These are phyloP conservation scores for Hypoxylon sp. DNA, from an alignment of 2,329 filamentous ascomycete genomes.

Conservation along the genomic window DNA sequence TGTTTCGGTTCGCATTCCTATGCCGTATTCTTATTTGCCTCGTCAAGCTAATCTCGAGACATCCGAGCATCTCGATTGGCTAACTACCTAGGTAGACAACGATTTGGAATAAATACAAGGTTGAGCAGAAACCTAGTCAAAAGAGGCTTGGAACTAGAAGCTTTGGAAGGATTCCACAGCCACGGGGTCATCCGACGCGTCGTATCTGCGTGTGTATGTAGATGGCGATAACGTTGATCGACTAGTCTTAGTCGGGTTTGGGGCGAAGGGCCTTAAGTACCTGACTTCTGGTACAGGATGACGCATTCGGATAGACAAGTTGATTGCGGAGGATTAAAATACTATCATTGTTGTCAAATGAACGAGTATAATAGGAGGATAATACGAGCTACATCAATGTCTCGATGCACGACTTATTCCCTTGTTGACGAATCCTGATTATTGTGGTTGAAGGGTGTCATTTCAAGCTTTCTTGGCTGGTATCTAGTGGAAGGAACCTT, in stretches of 20 bases:
- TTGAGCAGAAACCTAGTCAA: not conserved
- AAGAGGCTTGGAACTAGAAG: slow-evolving; percentile 16
- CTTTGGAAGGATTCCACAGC: slow-evolving; percentile 30
- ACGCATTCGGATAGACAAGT: not conserved
- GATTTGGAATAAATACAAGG: not conserved
- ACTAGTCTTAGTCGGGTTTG: not conserved
- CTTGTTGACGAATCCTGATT: not conserved
- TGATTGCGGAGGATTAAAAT: not conserved
- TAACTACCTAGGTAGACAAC: slow-evolving; percentile 8
- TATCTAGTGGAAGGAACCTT: not conserved
- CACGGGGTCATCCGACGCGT: not conserved
- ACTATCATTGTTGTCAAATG: not conserved
- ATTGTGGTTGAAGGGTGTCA: slow-evolving; percentile 9
- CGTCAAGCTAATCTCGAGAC: slow-evolving; percentile 5
- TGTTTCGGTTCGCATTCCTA: slow-evolving; percentile 20
- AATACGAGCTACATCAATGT: not conserved
- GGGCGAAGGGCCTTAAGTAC: not conserved
- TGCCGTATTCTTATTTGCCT: slow-evolving; percentile 3
- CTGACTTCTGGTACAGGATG: not conserved
- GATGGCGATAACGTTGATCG: not conserved
- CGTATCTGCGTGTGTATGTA: not conserved
- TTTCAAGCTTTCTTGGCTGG: slow-evolving; percentile 35
- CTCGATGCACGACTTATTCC: not conserved
- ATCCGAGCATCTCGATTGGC: not conserved
- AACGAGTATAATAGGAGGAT: not conserved